These are phyloP conservation scores for Batrachochytrium dendrobatidis DNA, from an alignment of 371 early-diverging fungal species.

Conservation along the genomic window DNA sequence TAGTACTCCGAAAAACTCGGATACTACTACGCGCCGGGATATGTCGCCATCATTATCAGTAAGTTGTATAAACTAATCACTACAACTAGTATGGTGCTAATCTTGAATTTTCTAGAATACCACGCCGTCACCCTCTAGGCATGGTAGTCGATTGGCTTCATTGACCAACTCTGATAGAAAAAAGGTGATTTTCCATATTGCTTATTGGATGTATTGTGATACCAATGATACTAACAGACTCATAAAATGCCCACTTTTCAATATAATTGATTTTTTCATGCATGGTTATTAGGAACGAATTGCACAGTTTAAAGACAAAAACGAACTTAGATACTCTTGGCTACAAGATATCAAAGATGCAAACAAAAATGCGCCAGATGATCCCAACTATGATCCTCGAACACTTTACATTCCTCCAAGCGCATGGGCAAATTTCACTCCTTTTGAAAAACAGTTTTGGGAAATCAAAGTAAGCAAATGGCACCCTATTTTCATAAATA, in stretches of 20 bases:
- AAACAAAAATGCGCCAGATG: conserved; percentile 49
- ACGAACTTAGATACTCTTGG: conserved; percentile 81
- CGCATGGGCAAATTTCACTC: conserved; percentile 82
- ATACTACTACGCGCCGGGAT: too few species aligned
- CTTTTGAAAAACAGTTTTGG: conserved; percentile 99
- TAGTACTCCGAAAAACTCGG: too few species aligned
- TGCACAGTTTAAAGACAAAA: conserved; percentile 60
- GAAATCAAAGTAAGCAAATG: conserved; percentile 87
- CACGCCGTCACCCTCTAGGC: too few species aligned
- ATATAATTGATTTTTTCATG: background rate
- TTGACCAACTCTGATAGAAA: background rate
- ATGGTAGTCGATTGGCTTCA: too few species aligned
- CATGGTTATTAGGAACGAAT: conserved; percentile 12
- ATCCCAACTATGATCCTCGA: conserved; percentile 89
- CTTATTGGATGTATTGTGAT: background rate
- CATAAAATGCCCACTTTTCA: conserved; percentile 1
- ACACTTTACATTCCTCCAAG: conserved; percentile 82
- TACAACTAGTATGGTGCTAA: too few species aligned
- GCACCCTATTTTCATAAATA: background rate
- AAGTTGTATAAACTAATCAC: too few species aligned
- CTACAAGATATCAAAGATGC: conserved; percentile 76
- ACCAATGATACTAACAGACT: background rate
- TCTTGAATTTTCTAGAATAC: too few species aligned
- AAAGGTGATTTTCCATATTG: background rate
- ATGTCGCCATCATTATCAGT: too few species aligned